Conservation (phyloP, 2,329 filamentous ascomycete species). For the Cordyceps tenuipes region DNA sequence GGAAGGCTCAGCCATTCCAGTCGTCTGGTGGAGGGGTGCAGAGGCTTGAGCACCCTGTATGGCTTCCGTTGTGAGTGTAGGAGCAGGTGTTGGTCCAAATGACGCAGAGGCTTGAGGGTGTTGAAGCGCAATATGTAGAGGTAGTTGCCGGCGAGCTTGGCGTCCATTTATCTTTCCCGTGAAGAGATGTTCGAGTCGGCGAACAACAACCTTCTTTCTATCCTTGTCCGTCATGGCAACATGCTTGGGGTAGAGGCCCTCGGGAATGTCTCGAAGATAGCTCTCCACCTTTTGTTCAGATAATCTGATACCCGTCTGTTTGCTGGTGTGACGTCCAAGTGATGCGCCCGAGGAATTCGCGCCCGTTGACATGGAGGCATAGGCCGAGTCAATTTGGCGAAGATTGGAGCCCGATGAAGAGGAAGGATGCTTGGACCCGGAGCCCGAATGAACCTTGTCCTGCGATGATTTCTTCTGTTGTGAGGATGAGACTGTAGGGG, state of each 20-base stretch:
- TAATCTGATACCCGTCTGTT: slow-evolving; percentile 27
- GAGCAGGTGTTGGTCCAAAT: neutral
- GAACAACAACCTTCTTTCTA: slow-evolving; percentile 69
- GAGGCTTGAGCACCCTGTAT: neutral
- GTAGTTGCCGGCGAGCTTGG: slow-evolving; percentile 24
- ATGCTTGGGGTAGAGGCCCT: slow-evolving; percentile 55
- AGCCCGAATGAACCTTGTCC: slow-evolving; percentile 34
- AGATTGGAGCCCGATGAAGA: slow-evolving; percentile 45
- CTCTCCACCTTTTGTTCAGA: slow-evolving; percentile 56
- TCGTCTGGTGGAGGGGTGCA: neutral
- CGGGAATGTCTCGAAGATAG: slow-evolving; percentile 65
- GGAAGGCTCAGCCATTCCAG: slow-evolving; percentile 23
- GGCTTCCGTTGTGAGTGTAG: neutral
- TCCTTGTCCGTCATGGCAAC: slow-evolving; percentile 60
- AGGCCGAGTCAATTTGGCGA: slow-evolving; percentile 52
- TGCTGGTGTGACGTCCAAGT: slow-evolving; percentile 25
- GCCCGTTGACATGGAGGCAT: slow-evolving; percentile 57
- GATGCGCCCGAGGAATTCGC: slow-evolving; percentile 36
- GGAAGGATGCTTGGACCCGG: slow-evolving; percentile 43
- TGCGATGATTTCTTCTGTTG: slow-evolving; percentile 32
- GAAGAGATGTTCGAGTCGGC: slow-evolving; percentile 71
- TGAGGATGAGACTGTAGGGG: slow-evolving; percentile 33
- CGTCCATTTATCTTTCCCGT: slow-evolving; percentile 55
- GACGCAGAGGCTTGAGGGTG: neutral
- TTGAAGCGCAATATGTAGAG: slow-evolving; percentile 13